phyloP scores from a whole-genome alignment of 805 yeast species.

The Zygosaccharomyces rouxii region DNA sequence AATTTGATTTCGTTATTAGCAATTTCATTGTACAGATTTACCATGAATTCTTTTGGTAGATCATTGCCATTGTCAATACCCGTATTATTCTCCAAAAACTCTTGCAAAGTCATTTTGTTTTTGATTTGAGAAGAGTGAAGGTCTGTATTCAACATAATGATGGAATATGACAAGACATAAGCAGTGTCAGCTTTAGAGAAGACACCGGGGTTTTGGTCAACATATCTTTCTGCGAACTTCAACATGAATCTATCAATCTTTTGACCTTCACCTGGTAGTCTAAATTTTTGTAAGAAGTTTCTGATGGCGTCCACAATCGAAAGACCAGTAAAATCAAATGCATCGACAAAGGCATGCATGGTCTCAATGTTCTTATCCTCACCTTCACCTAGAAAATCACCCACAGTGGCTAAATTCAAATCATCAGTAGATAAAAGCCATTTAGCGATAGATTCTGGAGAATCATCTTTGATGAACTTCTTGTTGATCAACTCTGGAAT shows the following conservation, averaged over 20 bases:
- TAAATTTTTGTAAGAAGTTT: constrained; percentile 74
- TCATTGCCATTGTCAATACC: constrained; percentile 92
- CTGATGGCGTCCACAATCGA: constrained; percentile 85
- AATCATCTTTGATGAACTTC: constrained; percentile 57
- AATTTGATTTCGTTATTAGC: constrained; percentile 80
- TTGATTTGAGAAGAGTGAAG: constrained; percentile 85
- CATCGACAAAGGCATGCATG: constrained; percentile 92
- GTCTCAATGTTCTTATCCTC: constrained; percentile 68
- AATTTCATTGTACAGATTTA: constrained; percentile 72
- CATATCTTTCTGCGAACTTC: constrained; percentile 90
- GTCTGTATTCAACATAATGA: constrained; percentile 90
- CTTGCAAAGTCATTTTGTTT: constrained; percentile 81
- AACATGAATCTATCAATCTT: constrained; percentile 95
- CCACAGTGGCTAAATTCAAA: constrained; percentile 76
- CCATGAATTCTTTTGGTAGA: constrained; percentile 68
- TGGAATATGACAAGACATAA: constrained; percentile 86
- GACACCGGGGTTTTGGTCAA: constrained; percentile 79
- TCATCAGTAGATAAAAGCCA: constrained; percentile 73
- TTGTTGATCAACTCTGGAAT: constrained; percentile 54
- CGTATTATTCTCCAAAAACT: constrained; percentile 77
- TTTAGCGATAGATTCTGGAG: constrained; percentile 66
- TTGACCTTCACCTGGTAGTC: constrained; percentile 98
- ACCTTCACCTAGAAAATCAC: constrained; percentile 91
- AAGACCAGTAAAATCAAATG: constrained; percentile 66
- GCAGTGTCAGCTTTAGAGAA: constrained; percentile 94